Percentiles rank a stretch among this genome's conserved stretches.
phyloP scores from a whole-genome alignment of 2,329 filamentous ascomycete genomes.

The Ophiostoma sp. region DNA sequence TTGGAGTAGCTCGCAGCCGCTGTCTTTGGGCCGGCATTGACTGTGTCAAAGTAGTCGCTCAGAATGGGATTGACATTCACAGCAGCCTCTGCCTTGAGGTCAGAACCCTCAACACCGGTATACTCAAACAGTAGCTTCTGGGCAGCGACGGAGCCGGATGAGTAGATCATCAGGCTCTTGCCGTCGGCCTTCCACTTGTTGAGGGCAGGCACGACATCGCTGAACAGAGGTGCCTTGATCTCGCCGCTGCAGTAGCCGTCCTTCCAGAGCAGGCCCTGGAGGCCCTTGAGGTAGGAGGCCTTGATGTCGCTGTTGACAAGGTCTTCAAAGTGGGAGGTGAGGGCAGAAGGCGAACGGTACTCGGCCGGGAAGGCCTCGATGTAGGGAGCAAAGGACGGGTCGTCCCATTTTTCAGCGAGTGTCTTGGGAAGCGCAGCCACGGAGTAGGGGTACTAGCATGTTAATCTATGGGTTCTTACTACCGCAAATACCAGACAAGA shows the following conservation, averaged over 20 bases:
- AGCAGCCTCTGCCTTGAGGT: neutral
- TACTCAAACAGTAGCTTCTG: slow-evolving; percentile 75
- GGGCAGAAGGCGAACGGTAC: slow-evolving; percentile 53
- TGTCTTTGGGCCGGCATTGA: slow-evolving; percentile 71
- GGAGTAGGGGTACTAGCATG: slow-evolving; percentile 67
- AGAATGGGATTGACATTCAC: slow-evolving; percentile 54
- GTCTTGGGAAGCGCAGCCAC: slow-evolving; percentile 59
- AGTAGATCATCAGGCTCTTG: slow-evolving; percentile 68
- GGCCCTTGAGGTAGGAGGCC: slow-evolving; percentile 67
- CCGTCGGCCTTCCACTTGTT: slow-evolving; percentile 50
- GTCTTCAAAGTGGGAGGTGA: slow-evolving; percentile 63
- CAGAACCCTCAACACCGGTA: slow-evolving; percentile 41
- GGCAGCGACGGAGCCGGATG: slow-evolving; percentile 71
- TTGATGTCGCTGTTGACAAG: slow-evolving; percentile 69
- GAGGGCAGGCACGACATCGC: slow-evolving; percentile 64
- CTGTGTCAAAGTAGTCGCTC: slow-evolving; percentile 69
- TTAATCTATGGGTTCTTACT: neutral
- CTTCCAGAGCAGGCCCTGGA: slow-evolving; percentile 75
- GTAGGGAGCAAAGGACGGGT: slow-evolving; percentile 58
- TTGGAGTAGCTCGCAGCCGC: slow-evolving; percentile 60
- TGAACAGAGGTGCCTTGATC: slow-evolving; percentile 66
- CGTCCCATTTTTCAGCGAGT: slow-evolving; percentile 62
- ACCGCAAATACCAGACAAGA: too few species aligned
- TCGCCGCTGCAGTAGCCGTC: slow-evolving; percentile 65
- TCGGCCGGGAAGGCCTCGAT: slow-evolving; percentile 65